phyloP scores from a whole-genome alignment of 805 yeast genomes.

The Saccharomycopsis vini region DNA sequence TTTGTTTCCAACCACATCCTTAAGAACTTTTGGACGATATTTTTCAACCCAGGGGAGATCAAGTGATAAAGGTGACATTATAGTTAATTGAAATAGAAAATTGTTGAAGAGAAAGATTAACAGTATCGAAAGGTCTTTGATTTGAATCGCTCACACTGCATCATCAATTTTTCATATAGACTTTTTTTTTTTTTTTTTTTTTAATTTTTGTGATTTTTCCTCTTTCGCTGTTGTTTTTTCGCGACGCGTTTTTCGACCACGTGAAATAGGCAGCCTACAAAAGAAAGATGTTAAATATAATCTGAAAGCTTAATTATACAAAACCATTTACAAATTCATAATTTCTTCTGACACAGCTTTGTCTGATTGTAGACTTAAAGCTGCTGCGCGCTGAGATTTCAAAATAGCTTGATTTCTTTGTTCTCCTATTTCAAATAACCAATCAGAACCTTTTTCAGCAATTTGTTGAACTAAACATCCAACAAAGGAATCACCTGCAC shows the following conservation, averaged over 20 bases:
- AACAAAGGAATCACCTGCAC: slow-evolving; percentile 79
- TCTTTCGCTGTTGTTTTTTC: background rate
- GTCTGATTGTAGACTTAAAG: slow-evolving; percentile 18
- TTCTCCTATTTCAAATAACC: slow-evolving; percentile 27
- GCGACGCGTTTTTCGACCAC: background rate
- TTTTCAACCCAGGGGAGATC: slow-evolving; percentile 76
- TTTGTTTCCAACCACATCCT: slow-evolving; percentile 87
- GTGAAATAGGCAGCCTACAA: no score
- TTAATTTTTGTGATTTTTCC: background rate
- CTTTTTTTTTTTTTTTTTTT: slow-evolving; percentile 2
- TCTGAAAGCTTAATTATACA: no score
- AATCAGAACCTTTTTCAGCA: slow-evolving; percentile 21
- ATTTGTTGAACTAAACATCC: slow-evolving; percentile 50
- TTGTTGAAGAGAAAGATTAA: background rate
- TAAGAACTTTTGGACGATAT: slow-evolving; percentile 71
- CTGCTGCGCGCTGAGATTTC: slow-evolving; percentile 31
- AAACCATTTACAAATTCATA: background rate
- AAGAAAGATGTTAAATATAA: no score
- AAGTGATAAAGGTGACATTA: slow-evolving; percentile 17
- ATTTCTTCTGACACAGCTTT: slow-evolving; percentile 12
- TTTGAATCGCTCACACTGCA: no score
- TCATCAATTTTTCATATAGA: background rate
- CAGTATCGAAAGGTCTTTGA: no score
- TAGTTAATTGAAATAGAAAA: background rate
- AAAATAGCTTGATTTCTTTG: slow-evolving; percentile 23